Evolutionary conservation across 768 basidiomycete species (phyloP), one percentile per base, ranked within the genome.

Genomic region (Naganishia vaughanmartiniae): DNA sequence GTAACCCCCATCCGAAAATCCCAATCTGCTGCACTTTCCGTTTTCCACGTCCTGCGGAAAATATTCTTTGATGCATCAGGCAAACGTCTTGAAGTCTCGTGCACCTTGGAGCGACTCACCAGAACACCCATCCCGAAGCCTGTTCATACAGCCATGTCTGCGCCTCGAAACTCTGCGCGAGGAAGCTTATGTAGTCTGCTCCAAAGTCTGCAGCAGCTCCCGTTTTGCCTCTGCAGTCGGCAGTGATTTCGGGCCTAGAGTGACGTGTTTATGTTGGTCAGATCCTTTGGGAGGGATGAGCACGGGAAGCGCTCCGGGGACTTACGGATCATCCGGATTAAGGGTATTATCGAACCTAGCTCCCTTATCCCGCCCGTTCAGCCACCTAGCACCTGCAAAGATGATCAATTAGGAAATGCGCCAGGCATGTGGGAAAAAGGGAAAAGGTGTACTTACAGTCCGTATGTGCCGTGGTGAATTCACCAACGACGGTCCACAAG

Each of bases 401-500:
- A 4, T 0, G 11, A 10, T 17, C 4, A 15, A 42, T 4, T 31
- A 26, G 21, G 12, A 54, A 2, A 28, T 4, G 21, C 30, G 6
- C 24, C 46, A 34, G 5, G 24, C 26, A 21, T 31, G 54, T 21
- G 26, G 26, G 4, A 19, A 7, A 5, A 17, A 9, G 39, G 17
- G 19, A 17, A 24, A 58, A 54, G 21, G 55, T 11, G n/a, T 34
- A 73, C 76, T 76, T 51, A 79, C 79, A 75, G 77, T 90, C 91
- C 9, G 86, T 92, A 11, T 84, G 80, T 0, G 89, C 87, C 26
- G 84, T 87, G 19, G 89, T 87, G 88, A 90, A 96, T 82, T 96
- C 93, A 51, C 93, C 92, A 30, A 93, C 91, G 54, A 93, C 84
- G 19, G 87, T 84, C 92, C 91, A 92, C 31, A 93, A 85, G 72